Evolutionary conservation across 2,329 filamentous ascomycete species (phyloP), one percentile per base, ranked within the genome.

Genomic region (Ilyonectria destructans): DNA sequence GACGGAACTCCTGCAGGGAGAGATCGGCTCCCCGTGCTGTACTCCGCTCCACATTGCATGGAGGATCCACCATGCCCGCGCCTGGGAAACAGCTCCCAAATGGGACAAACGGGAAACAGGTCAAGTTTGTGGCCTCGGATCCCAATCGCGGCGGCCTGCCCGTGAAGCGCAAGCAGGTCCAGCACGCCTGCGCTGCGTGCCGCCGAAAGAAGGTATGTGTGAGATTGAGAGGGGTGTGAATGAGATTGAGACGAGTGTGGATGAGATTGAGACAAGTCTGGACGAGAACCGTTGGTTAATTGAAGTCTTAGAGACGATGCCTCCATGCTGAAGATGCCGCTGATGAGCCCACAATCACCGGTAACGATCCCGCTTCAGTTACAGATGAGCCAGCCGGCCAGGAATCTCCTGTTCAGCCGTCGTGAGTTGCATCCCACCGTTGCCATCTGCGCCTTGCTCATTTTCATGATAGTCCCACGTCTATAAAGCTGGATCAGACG

Each of bases 121-220:
- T 90, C 77, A 88, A 85, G 74, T 90, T 90, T 75, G 85, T 90
- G 65, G 86, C 84, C 60, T 86, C 87, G 13, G 86, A 90, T 77
- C 81, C 82, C 6, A 81, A 81, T 26, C 77, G 81, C 17, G 81
- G 81, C 54, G 88, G 87, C 19, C 78, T 89, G 65, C 88, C 88
- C 5, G 81, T 88, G 62, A 91, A 91, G 80, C 81, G 88, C 58
- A 88, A 88, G 70, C 89, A 90, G 74, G 87, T 89, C 23, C 84
- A 85, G 65, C 87, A 89, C 33, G 89, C 89, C 5, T 91, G 89
- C 69, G 81, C 83, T 0, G 78, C 81, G 2, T 91, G 89, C 71
- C 85, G 88, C 5, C 85, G 84, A 56, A 85, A 85, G 68, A 90
- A 90, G 82, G 86, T 87, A 58, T 54, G 76, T 58, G 26, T 26